A percentile compares a stretch with the other conserved stretches of the same genome.
phyloP scores from a whole-genome alignment of 2,329 filamentous ascomycete species.

The Pyricularia grisea region DNA sequence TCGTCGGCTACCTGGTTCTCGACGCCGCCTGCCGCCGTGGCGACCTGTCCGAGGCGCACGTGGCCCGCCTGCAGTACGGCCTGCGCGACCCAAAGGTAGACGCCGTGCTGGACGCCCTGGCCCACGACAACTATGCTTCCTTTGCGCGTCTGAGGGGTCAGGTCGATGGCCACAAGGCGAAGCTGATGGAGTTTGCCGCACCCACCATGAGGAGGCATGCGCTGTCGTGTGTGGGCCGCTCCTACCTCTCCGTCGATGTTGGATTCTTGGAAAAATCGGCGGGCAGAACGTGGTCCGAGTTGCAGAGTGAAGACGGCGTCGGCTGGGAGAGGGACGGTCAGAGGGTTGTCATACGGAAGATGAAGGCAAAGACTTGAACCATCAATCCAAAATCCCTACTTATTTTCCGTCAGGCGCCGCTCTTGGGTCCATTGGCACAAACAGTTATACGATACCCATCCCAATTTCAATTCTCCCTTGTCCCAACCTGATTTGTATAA shows the following conservation, averaged over 20 bases:
- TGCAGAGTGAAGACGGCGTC: conserved; percentile 61
- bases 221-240: conserved; percentile 76
- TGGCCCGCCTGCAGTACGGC: conserved; percentile 49
- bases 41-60: conserved; percentile 65
- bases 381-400: not conserved
- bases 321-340: conserved; percentile 74
- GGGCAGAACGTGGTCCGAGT: conserved; percentile 60
- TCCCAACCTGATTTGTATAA: not conserved
- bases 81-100: conserved; percentile 62
- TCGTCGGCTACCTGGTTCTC: conserved; percentile 71
- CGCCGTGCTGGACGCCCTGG: conserved; percentile 57
- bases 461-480: not conserved
- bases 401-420: not conserved
- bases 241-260: conserved; percentile 67
- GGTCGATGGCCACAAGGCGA: conserved; percentile 73
- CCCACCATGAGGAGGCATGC: conserved; percentile 64
- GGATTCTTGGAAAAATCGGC: conserved; percentile 60
- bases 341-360: conserved; percentile 65
- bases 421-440: not conserved
- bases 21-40: conserved; percentile 80
- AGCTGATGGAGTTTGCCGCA: conserved; percentile 75
- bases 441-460: not conserved
- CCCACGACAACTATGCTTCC: conserved; percentile 71
- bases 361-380: conserved; percentile 28
- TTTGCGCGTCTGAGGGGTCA: conserved; percentile 63